These are phyloP conservation scores for Parasitella parasitica DNA, from an alignment of 371 early-diverging fungal genomes.

Conservation along the genomic window DNA sequence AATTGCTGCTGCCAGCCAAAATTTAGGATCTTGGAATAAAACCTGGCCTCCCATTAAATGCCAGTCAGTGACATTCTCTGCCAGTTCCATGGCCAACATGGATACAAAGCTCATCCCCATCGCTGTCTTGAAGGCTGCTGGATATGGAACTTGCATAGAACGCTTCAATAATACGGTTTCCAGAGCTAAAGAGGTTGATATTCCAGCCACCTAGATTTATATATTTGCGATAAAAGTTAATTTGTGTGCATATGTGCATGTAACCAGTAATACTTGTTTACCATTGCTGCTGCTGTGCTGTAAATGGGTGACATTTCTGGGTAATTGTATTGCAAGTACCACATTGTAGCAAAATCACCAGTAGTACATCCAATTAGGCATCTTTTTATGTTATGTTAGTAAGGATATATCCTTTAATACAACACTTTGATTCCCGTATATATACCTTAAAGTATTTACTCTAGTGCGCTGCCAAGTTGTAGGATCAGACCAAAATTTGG, in stretches of 20 bases:
- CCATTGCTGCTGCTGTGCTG: slow-evolving; percentile 51
- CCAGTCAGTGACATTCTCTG: slow-evolving; percentile 54
- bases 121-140: slow-evolving; percentile 52
- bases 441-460: slow-evolving; percentile 46
- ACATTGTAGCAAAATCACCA: slow-evolving; percentile 54
- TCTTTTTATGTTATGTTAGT: slow-evolving; percentile 26
- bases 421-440: too few species aligned
- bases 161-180: slow-evolving; percentile 49
- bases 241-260: not conserved
- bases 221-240: too few species aligned
- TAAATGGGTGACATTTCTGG: slow-evolving; percentile 40
- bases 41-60: slow-evolving; percentile 57
- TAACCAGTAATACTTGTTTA: slow-evolving; percentile 12
- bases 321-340: slow-evolving; percentile 48
- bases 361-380: slow-evolving; percentile 55
- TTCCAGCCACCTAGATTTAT: slow-evolving; percentile 36
- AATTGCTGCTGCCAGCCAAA: slow-evolving; percentile 47
- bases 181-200: slow-evolving; percentile 49
- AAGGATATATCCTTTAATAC: too few species aligned
- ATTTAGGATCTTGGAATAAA: slow-evolving; percentile 41
- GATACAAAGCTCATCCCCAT: slow-evolving; percentile 59
- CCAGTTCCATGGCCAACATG: slow-evolving; percentile 59
- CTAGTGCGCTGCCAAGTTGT: slow-evolving; percentile 48
- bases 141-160: slow-evolving; percentile 39
- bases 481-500: slow-evolving; percentile 49